Evolutionary conservation across 768 basidiomycete genomes (phyloP).

Genomic region (Trametes coccinea): DNA sequence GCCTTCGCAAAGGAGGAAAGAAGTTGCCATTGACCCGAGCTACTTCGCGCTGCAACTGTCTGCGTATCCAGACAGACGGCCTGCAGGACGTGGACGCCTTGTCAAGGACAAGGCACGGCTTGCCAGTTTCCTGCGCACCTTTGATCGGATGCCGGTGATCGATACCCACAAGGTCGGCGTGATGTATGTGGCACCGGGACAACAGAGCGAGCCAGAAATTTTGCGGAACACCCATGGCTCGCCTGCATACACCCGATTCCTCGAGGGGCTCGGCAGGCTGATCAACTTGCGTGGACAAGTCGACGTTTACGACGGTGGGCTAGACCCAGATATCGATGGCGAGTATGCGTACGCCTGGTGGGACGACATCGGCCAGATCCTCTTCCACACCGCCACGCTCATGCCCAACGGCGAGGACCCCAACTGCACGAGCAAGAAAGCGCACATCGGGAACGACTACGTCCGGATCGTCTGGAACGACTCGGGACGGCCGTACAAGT

Average conservation of each 20-base stretch:
- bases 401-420: conserved; percentile 87
- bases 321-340: conserved; percentile 90
- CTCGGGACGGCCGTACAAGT: conserved; percentile 83
- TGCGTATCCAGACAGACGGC: conserved; percentile 59
- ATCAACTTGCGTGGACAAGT: conserved; percentile 87
- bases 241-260: conserved; percentile 90
- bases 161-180: conserved; percentile 97
- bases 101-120: conserved; percentile 56
- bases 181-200: conserved; percentile 93
- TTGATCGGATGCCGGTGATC: conserved; percentile 90
- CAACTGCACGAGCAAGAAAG: conserved; percentile 81
- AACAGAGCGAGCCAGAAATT: conserved; percentile 82
- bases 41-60: conserved; percentile 88
- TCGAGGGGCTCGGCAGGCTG: conserved; percentile 85
- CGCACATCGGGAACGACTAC: conserved; percentile 95
- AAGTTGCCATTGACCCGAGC: conserved; percentile 81
- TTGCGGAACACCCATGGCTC: conserved; percentile 90
- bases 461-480: conserved; percentile 99
- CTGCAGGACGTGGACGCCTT: conserved; percentile 46
- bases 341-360: conserved; percentile 99
- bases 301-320: conserved; percentile 90
- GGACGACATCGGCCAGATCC: conserved; percentile 94
- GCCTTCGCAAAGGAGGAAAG: conserved; percentile 86
- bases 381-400: conserved; percentile 95
- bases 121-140: conserved; percentile 57